Conservation (phyloP, 306 rosid genomes). For the Dicorynia guianensis region DNA sequence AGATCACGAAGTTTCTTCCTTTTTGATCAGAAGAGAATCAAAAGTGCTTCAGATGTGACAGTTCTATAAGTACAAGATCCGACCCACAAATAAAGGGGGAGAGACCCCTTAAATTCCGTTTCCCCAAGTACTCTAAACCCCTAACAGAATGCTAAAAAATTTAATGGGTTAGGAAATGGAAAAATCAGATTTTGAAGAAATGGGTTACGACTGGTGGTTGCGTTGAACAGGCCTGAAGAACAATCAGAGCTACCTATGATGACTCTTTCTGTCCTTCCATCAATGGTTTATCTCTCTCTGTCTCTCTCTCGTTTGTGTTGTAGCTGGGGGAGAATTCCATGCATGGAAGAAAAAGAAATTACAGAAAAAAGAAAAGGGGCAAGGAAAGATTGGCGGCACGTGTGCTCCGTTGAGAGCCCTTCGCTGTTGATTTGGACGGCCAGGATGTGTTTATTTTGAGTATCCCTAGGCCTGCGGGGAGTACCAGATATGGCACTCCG, state of each 20-base stretch:
- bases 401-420: slow-evolving; percentile 57
- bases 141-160: slow-evolving; percentile 44
- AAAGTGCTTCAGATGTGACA: slow-evolving; percentile 76
- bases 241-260: slow-evolving; percentile 51
- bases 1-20: slow-evolving; percentile 60
- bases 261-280: slow-evolving; percentile 42
- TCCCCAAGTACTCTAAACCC: slow-evolving; percentile 13
- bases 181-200: slow-evolving; percentile 47
- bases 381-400: slow-evolving; percentile 71
- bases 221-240: slow-evolving; percentile 52
- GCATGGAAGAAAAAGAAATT: slow-evolving; percentile 74
- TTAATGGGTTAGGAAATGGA: slow-evolving; percentile 31
- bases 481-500: slow-evolving; percentile 35
- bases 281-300: slow-evolving; percentile 35
- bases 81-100: slow-evolving; percentile 59
- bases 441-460: slow-evolving; percentile 46
- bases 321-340: slow-evolving; percentile 89
- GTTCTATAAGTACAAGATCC: slow-evolving; percentile 77
- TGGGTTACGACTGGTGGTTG: slow-evolving; percentile 40
- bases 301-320: slow-evolving; percentile 51
- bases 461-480: slow-evolving; percentile 50
- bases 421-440: slow-evolving; percentile 62
- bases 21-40: slow-evolving; percentile 54
- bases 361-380: slow-evolving; percentile 40
- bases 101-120: slow-evolving; percentile 55